Base-by-base conservation (phyloP, 1,284 basidiomycete species). In the Prillingera fragicola region DNA sequence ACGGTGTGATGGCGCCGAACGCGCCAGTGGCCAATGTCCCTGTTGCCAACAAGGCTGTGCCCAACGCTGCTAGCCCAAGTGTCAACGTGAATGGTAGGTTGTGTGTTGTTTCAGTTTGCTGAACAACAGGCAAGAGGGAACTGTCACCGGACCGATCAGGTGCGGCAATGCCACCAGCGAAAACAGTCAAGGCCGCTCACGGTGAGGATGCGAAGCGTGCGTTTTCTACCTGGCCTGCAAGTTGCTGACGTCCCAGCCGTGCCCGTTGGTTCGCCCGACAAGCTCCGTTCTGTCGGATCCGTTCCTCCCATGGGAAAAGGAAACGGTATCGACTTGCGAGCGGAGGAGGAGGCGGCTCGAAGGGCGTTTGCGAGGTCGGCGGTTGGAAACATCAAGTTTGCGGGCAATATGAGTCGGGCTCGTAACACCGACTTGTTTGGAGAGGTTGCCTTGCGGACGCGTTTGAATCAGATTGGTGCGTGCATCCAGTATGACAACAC, bases 291-390 rank as follows among this genome's bases (percentile, higher is more conserved):
- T n/a, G n/a, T n/a, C n/a, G n/a, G n/a, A n/a, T n/a, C n/a, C n/a
- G n/a, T n/a, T n/a, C n/a, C n/a, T n/a, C 48, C 48, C 10, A 54
- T 54, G 52, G 52, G 38, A 1, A 37, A 41, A 12, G 52, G 52
- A 3, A 44, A 46, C 21, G 52, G 52, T n/a, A 45, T 62, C 40
- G 59, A 62, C 48, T 38, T 62, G 27, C 46, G 59, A 2, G 67
- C 67, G 0, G 65, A 67, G 33, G 67, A 67, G 41, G 67, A 69
- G 38, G 62, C 63, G 8, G 56, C 60, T 15, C 53, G 65, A 4
- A 40, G 63, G 5, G 44, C 52, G 5, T 17, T 21, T 14, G 35
- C 39, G 35, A 45, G 45, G 5, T 56, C 35, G 39, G 56, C 33
- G 27, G 36, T 48, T 13, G 50, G 47, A 21, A 52, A 41, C 22